phyloP scores from a whole-genome alignment of 1,139 yeast genomes.

The Geotrichum reessii region DNA sequence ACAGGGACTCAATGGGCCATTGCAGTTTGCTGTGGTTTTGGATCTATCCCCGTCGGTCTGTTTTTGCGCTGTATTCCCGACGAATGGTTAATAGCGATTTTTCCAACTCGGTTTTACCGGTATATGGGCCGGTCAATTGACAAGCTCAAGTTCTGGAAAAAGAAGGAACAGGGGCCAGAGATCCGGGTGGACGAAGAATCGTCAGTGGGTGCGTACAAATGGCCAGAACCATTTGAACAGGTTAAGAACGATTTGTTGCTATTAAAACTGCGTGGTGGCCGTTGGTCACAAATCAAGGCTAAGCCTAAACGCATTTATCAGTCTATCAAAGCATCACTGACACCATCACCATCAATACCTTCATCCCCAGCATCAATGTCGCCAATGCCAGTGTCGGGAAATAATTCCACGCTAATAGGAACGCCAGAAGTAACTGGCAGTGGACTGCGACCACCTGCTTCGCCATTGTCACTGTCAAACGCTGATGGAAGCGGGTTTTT shows the following conservation, averaged over 20 bases:
- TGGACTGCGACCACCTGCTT: constrained; percentile 10
- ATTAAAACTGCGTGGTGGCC: constrained; percentile 40
- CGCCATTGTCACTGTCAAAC: constrained; percentile 14
- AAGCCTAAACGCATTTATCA: constrained; percentile 30
- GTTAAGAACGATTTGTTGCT: constrained; percentile 38
- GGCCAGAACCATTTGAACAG: constrained; percentile 41
- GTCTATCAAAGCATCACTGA: constrained; percentile 28
- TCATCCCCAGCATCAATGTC: constrained; percentile 19
- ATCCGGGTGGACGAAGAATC: constrained; percentile 19
- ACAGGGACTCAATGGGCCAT: constrained; percentile 86
- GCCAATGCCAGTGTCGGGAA: constrained; percentile 13
- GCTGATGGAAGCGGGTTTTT: constrained; percentile 23
- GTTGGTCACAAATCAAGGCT: constrained; percentile 35
- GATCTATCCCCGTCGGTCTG: constrained; percentile 76
- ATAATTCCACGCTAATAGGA: constrained; percentile 1
- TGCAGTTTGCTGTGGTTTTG: constrained; percentile 74
- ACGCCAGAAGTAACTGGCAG: background rate
- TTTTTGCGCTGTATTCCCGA: constrained; percentile 79
- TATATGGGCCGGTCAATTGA: constrained; percentile 29
- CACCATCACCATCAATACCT: constrained; percentile 21
- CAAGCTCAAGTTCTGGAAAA: constrained; percentile 11
- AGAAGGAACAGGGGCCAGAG: constrained; percentile 15
- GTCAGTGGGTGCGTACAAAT: constrained; percentile 27
- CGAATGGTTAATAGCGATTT: constrained; percentile 58
- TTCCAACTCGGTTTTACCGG: constrained; percentile 58